Percentiles rank a stretch among this genome's conserved stretches.
Conservation (phyloP, 2,329 filamentous ascomycete genomes). For the Ceratocystis albifundus region DNA sequence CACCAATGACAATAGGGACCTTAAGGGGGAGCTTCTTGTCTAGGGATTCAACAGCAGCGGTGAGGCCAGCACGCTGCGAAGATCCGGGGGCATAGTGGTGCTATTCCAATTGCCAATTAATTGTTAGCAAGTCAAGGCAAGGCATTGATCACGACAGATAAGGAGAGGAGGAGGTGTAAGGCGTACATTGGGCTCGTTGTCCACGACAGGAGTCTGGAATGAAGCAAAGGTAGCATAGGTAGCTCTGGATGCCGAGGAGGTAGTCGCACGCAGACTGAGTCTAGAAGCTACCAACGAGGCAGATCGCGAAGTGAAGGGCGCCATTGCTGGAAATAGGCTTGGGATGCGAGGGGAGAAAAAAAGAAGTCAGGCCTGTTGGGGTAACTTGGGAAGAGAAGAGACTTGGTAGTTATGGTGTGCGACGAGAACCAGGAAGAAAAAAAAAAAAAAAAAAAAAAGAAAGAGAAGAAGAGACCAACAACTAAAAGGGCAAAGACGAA, state of each 20-base stretch:
- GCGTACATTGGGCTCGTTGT: conserved; percentile 92
- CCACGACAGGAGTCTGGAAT: conserved; percentile 77
- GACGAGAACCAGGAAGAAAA: background rate
- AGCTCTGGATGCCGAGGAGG: conserved; percentile 8
- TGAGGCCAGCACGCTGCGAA: conserved; percentile 62
- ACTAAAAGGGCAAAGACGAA: background rate
- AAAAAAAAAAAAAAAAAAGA: background rate
- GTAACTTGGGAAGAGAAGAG: background rate
- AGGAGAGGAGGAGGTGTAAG: background rate
- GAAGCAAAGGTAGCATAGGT: conserved; percentile 53
- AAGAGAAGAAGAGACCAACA: background rate
- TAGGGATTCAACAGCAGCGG: conserved; percentile 58
- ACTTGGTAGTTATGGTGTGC: background rate
- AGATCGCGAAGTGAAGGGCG: conserved; percentile 18
- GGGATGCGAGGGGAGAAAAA: background rate
- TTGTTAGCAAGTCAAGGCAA: conserved; percentile 9
- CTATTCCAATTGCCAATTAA: conserved; percentile 36
- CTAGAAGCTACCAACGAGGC: conserved; percentile 19
- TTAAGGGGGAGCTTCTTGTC: conserved; percentile 59
- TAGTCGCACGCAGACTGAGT: conserved; percentile 12
- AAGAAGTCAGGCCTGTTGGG: background rate
- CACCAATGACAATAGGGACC: conserved; percentile 72
- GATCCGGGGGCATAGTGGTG: conserved; percentile 83
- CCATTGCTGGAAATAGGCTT: conserved; percentile 14
- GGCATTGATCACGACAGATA: background rate